Evolutionary conservation across 2,329 filamentous ascomycete genomes (phyloP).

Genomic region (Hypomyces perniciosus): DNA sequence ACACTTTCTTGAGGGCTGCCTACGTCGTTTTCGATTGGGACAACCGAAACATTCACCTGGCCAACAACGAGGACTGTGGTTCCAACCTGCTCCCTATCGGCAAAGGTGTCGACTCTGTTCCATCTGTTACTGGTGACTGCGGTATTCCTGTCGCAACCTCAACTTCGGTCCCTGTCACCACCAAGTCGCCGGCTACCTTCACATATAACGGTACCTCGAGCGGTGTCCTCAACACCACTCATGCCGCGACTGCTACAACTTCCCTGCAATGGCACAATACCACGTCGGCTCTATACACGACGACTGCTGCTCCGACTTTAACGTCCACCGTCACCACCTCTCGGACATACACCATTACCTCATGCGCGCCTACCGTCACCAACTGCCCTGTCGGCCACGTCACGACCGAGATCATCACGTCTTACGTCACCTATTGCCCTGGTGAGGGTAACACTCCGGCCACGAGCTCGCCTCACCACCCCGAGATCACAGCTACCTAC

Average conservation of each 20-base stretch:
- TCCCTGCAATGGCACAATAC: background rate
- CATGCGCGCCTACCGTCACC: constrained; percentile 26
- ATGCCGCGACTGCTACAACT: background rate
- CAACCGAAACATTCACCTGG: constrained; percentile 33
- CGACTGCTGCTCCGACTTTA: constrained; percentile 8
- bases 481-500: constrained; percentile 23
- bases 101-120: constrained; percentile 33
- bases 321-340: constrained; percentile 26
- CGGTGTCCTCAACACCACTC: background rate
- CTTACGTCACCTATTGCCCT: constrained; percentile 17
- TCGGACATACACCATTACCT: constrained; percentile 26
- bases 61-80: constrained; percentile 33
- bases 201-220: background rate
- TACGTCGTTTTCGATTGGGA: constrained; percentile 40
- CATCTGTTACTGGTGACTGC: constrained; percentile 27
- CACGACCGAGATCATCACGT: constrained; percentile 20
- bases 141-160: constrained; percentile 14
- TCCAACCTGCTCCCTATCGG: constrained; percentile 32
- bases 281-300: constrained; percentile 7
- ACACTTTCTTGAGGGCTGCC: constrained; percentile 39
- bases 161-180: constrained; percentile 13
- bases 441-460: background rate
- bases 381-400: constrained; percentile 18
- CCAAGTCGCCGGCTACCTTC: constrained; percentile 14
- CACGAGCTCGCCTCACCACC: constrained; percentile 9